Percentiles rank a stretch among this genome's conserved stretches.
These are phyloP conservation scores for Wickerhamomyces hampshirensis DNA, from an alignment of 805 yeast genomes.

Conservation along the genomic window DNA sequence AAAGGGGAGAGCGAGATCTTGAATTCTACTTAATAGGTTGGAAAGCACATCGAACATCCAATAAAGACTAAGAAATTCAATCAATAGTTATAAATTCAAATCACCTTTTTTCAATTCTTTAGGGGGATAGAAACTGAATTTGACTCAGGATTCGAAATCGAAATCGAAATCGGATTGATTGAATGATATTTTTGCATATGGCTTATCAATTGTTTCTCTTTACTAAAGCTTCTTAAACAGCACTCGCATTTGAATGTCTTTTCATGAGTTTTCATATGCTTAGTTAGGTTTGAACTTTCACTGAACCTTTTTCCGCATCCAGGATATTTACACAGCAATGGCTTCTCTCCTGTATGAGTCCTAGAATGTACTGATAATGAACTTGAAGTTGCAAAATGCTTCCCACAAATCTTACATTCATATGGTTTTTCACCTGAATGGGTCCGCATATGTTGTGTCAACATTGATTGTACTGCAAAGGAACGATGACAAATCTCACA, in stretches of 20 bases:
- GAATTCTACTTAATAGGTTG: not conserved
- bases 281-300: slow-evolving; percentile 83
- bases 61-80: too few species aligned
- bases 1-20: not conserved
- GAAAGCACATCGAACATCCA: too few species aligned
- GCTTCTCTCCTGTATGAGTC: slow-evolving; percentile 88
- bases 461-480: slow-evolving; percentile 74
- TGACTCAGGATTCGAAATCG: too few species aligned
- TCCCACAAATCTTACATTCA: slow-evolving; percentile 66
- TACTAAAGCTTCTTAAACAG: slow-evolving; percentile 51
- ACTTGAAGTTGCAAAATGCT: slow-evolving; percentile 76
- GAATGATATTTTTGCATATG: slow-evolving; percentile 31
- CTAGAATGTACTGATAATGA: slow-evolving; percentile 80
- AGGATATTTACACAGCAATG: slow-evolving; percentile 71
- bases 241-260: slow-evolving; percentile 44
- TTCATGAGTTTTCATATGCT: slow-evolving; percentile 79
- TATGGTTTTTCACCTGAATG: slow-evolving; percentile 93
- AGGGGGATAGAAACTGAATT: too few species aligned
- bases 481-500: slow-evolving; percentile 65
- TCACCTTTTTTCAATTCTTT: too few species aligned
- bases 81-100: too few species aligned
- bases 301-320: slow-evolving; percentile 83
- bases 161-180: too few species aligned
- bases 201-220: slow-evolving; percentile 33
- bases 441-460: slow-evolving; percentile 74